These are phyloP conservation scores for Leucaena leucocephala DNA, from an alignment of 306 rosid genomes.

Conservation along the genomic window DNA sequence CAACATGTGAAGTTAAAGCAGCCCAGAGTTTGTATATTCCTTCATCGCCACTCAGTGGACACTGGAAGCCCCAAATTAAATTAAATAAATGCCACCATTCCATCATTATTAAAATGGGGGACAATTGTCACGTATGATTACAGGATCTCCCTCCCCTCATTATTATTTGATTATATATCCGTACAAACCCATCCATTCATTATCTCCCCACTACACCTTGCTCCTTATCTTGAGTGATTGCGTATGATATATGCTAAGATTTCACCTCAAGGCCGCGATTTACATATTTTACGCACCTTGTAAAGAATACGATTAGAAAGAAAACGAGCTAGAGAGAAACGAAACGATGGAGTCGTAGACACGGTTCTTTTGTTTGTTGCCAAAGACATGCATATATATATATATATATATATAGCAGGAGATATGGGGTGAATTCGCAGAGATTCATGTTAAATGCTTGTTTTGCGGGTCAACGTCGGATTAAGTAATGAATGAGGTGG, in stretches of 20 bases:
- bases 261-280: no score
- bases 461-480: not conserved
- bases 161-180: not conserved
- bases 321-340: no score
- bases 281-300: no score
- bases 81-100: not conserved
- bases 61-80: not conserved
- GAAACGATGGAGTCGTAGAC: no score
- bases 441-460: not conserved
- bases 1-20: conserved; percentile 26
- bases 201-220: not conserved
- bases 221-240: not conserved
- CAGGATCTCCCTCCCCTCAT: not conserved
- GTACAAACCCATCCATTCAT: not conserved
- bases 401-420: no score
- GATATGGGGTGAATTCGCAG: not conserved
- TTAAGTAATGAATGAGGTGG: not conserved
- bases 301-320: no score
- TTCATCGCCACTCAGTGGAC: not conserved
- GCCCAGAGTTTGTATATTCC: not conserved
- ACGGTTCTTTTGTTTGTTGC: no score
- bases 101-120: not conserved
- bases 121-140: not conserved
- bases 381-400: no score
- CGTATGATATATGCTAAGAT: not conserved